Evolutionary conservation across 805 yeast genomes (phyloP).

Genomic region (Phaffomyces thermotolerans): DNA sequence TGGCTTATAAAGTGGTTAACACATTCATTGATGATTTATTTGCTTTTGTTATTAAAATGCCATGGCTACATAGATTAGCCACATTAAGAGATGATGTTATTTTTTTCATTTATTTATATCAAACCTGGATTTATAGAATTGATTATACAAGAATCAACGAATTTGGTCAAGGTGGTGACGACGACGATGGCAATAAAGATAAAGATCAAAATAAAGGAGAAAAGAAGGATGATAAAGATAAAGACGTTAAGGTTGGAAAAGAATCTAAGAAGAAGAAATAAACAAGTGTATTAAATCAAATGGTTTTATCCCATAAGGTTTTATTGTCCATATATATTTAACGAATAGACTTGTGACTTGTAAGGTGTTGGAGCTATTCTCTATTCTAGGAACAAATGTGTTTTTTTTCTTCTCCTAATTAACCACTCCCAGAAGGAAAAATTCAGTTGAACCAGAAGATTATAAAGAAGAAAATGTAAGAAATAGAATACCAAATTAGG

Average conservation of each 20-base stretch:
- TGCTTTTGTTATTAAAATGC: slow-evolving; percentile 37
- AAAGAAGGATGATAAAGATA: background rate
- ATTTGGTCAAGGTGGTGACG: slow-evolving; percentile 30
- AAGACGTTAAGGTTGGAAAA: background rate
- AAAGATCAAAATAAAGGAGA: slow-evolving; percentile 9
- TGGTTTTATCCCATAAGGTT: no score
- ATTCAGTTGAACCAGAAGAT: no score
- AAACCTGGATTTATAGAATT: slow-evolving; percentile 34
- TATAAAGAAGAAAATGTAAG: no score
- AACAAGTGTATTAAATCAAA: no score
- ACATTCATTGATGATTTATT: slow-evolving; percentile 35
- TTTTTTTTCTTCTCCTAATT: no score
- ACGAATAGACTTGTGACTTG: no score
- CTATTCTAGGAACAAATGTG: no score
- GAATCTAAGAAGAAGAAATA: background rate
- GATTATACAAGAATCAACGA: slow-evolving; percentile 33
- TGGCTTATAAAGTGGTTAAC: slow-evolving; percentile 34
- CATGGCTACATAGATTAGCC: slow-evolving; percentile 33
- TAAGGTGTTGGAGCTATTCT: no score
- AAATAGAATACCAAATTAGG: no score
- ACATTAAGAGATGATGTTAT: slow-evolving; percentile 36
- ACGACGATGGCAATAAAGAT: slow-evolving; percentile 10
- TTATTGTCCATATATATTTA: no score
- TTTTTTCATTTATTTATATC: slow-evolving; percentile 33
- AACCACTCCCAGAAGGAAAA: no score